Evolutionary conservation across 2,329 filamentous ascomycete genomes (phyloP).

Genomic region (Ceratocystis eucalypticola): DNA sequence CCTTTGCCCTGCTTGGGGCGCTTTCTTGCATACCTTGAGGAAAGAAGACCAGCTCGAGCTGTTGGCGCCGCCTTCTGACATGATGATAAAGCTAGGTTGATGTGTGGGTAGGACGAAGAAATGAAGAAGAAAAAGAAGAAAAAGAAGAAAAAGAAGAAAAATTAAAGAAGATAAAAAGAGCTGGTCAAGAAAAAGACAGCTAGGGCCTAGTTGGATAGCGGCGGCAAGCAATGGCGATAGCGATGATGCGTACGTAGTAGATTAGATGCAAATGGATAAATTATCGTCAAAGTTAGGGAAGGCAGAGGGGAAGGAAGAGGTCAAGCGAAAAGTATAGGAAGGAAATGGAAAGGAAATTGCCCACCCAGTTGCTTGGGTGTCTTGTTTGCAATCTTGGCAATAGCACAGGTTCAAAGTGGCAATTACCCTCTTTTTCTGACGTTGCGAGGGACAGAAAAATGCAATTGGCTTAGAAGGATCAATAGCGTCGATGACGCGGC

Average conservation of each 20-base stretch:
- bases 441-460: background rate
- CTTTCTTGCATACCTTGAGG: slow-evolving; percentile 32
- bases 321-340: too few relatives aligned
- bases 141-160: background rate
- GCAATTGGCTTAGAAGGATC: background rate
- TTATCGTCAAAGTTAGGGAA: too few relatives aligned
- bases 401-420: slow-evolving; percentile 2
- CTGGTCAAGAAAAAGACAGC: too few relatives aligned
- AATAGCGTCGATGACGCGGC: slow-evolving; percentile 6
- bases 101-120: slow-evolving; percentile 2
- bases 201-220: too few relatives aligned
- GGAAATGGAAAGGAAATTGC: too few relatives aligned
- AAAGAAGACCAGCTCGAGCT: slow-evolving; percentile 40
- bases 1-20: too few relatives aligned
- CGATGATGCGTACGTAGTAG: too few relatives aligned
- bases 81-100: slow-evolving; percentile 3
- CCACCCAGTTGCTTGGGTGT: background rate
- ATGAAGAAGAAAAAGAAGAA: background rate
- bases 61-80: slow-evolving; percentile 23
- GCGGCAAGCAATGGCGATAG: too few relatives aligned
- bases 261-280: too few relatives aligned
- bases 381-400: background rate
- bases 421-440: background rate
- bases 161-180: background rate
- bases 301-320: too few relatives aligned